Percentiles rank a stretch among this genome's conserved stretches.
phyloP scores from a whole-genome alignment of 2,329 filamentous ascomycete species.

The Penicillium sp. region DNA sequence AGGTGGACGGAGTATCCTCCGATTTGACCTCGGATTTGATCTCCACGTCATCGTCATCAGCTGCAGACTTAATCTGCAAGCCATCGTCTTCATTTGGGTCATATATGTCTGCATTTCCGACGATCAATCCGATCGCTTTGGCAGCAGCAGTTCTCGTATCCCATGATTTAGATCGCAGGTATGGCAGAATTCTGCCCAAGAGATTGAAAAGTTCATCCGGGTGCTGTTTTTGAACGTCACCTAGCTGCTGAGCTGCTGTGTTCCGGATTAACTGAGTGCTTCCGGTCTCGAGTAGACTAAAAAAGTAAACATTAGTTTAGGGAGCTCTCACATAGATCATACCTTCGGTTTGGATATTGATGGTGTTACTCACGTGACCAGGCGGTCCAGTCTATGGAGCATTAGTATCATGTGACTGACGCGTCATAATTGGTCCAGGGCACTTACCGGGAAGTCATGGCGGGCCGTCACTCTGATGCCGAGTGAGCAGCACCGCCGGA shows the following conservation, averaged over 20 bases:
- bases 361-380: constrained; percentile 74
- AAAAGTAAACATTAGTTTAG: constrained; percentile 25
- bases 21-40: constrained; percentile 40
- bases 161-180: constrained; percentile 93
- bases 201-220: constrained; percentile 97
- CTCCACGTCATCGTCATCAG: constrained; percentile 52
- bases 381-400: constrained; percentile 68
- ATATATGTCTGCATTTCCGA: constrained; percentile 81
- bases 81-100: constrained; percentile 81
- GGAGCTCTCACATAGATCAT: neutral
- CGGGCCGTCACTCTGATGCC: constrained; percentile 29
- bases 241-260: constrained; percentile 93
- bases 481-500: constrained; percentile 20
- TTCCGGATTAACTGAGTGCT: constrained; percentile 95
- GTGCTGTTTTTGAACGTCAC: constrained; percentile 96
- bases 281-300: constrained; percentile 90
- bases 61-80: constrained; percentile 45
- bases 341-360: neutral
- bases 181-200: constrained; percentile 89
- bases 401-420: constrained; percentile 34
- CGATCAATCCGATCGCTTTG: constrained; percentile 91
- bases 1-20: constrained; percentile 40
- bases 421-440: constrained; percentile 25
- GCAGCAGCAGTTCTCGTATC: constrained; percentile 92
- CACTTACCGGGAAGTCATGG: constrained; percentile 46